phyloP scores from a whole-genome alignment of 768 basidiomycete genomes.

The Boletus pseudo-olivaceus region DNA sequence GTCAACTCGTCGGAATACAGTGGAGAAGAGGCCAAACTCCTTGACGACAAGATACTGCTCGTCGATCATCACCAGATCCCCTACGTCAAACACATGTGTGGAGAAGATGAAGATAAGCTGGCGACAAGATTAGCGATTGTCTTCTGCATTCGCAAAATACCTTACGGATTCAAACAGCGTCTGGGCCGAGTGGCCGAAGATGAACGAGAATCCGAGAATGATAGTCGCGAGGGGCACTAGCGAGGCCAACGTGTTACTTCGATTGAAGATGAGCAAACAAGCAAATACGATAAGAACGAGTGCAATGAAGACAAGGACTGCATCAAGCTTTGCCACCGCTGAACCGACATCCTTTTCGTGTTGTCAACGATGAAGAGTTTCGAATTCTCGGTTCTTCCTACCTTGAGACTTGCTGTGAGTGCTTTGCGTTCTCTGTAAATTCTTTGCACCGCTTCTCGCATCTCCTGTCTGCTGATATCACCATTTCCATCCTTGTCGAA shows the following conservation, averaged over 20 bases:
- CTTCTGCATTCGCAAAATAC: slow-evolving; percentile 1
- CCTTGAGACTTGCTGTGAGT: slow-evolving; percentile 67
- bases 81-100: slow-evolving; percentile 83
- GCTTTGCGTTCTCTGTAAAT: slow-evolving; percentile 78
- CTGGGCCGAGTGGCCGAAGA: slow-evolving; percentile 80
- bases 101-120: slow-evolving; percentile 84
- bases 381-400: slow-evolving; percentile 18
- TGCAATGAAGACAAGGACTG: slow-evolving; percentile 59
- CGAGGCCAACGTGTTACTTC: slow-evolving; percentile 59
- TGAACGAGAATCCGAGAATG: slow-evolving; percentile 80
- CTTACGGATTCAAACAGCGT: slow-evolving; percentile 73
- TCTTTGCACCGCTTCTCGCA: slow-evolving; percentile 78
- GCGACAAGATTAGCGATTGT: not conserved
- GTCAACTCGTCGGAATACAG: slow-evolving; percentile 75
- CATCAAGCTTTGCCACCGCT: slow-evolving; percentile 75
- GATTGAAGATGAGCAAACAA: slow-evolving; percentile 74
- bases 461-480: slow-evolving; percentile 72
- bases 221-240: slow-evolving; percentile 78
- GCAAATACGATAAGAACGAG: slow-evolving; percentile 61
- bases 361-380: slow-evolving; percentile 1
- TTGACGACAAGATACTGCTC: slow-evolving; percentile 46
- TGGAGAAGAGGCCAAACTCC: slow-evolving; percentile 80
- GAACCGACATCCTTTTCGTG: slow-evolving; percentile 60
- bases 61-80: slow-evolving; percentile 80
- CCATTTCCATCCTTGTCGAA: slow-evolving; percentile 86